Conservation (phyloP, 371 early-diverging fungal genomes). For the Rhizopus sp. region DNA sequence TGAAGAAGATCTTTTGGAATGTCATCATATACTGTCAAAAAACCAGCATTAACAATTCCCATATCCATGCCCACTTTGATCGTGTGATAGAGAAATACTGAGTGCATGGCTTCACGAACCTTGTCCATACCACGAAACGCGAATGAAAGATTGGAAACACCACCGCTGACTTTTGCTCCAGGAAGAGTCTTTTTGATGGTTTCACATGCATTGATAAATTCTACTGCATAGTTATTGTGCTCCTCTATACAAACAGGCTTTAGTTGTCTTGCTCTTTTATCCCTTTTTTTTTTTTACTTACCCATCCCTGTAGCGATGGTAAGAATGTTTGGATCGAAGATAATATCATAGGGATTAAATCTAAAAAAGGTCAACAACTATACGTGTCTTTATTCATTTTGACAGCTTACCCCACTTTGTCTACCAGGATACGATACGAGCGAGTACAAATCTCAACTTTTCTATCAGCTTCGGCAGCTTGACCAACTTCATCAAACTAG, state of each 20-base stretch:
- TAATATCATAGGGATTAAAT: slow-evolving; percentile 89
- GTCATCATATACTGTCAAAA: slow-evolving; percentile 92
- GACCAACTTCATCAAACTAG: slow-evolving; percentile 90
- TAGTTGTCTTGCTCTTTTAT: not conserved
- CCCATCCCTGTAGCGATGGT: slow-evolving; percentile 94
- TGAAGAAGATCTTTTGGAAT: slow-evolving; percentile 89
- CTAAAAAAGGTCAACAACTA: slow-evolving; percentile 14
- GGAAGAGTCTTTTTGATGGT: slow-evolving; percentile 79
- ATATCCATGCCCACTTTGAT: slow-evolving; percentile 93
- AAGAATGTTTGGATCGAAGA: slow-evolving; percentile 95
- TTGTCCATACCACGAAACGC: slow-evolving; percentile 93
- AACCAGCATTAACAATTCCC: slow-evolving; percentile 96
- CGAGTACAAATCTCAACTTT: slow-evolving; percentile 91
- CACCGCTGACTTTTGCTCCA: slow-evolving; percentile 90
- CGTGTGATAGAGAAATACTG: slow-evolving; percentile 91
- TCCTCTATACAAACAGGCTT: slow-evolving; percentile 57
- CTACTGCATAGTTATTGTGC: slow-evolving; percentile 94
- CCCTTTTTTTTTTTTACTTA: slow-evolving; percentile 11
- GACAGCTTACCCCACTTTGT: slow-evolving; percentile 65
- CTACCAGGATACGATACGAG: slow-evolving; percentile 84
- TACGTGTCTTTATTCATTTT: too few species aligned
- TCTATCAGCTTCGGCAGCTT: slow-evolving; percentile 81
- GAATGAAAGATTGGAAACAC: slow-evolving; percentile 94
- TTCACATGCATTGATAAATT: slow-evolving; percentile 81
- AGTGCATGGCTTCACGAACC: slow-evolving; percentile 93